phyloP scores from a whole-genome alignment of 169 alveolate species.

The Plasmodium malariae region DNA sequence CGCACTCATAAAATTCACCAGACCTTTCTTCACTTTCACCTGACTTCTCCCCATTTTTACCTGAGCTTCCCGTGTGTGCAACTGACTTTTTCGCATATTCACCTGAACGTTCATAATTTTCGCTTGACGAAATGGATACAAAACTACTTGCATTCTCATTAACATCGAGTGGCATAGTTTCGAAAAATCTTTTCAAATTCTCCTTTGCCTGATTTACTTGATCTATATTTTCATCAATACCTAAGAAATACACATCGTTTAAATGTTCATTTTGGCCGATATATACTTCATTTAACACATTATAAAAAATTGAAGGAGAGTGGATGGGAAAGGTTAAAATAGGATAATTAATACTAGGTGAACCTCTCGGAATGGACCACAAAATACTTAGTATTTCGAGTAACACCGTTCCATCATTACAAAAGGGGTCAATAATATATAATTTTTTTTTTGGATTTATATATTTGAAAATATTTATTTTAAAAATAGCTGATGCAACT shows the following conservation, averaged over 20 bases:
- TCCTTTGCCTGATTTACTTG: constrained; percentile 33
- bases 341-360: constrained; percentile 71
- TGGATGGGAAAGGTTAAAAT: constrained; percentile 56
- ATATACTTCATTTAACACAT: constrained; percentile 52
- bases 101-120: not conserved
- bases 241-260: constrained; percentile 34
- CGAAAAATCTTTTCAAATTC: constrained; percentile 17
- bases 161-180: constrained; percentile 26
- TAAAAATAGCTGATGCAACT: constrained; percentile 48
- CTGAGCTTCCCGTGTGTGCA: not conserved
- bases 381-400: constrained; percentile 35
- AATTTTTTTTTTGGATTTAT: constrained; percentile 23
- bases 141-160: too few relatives aligned
- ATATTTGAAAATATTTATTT: constrained; percentile 32
- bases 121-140: too few relatives aligned
- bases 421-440: constrained; percentile 61
- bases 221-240: constrained; percentile 43
- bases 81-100: not conserved
- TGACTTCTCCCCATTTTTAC: not conserved
- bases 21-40: not conserved
- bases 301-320: constrained; percentile 49
- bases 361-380: constrained; percentile 57
- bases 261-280: constrained; percentile 2
- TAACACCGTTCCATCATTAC: constrained; percentile 53
- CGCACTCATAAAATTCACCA: too few relatives aligned